These are phyloP conservation scores for Lophiostoma macrostomum DNA, from an alignment of 495 filamentous ascomycete genomes.

Conservation along the genomic window DNA sequence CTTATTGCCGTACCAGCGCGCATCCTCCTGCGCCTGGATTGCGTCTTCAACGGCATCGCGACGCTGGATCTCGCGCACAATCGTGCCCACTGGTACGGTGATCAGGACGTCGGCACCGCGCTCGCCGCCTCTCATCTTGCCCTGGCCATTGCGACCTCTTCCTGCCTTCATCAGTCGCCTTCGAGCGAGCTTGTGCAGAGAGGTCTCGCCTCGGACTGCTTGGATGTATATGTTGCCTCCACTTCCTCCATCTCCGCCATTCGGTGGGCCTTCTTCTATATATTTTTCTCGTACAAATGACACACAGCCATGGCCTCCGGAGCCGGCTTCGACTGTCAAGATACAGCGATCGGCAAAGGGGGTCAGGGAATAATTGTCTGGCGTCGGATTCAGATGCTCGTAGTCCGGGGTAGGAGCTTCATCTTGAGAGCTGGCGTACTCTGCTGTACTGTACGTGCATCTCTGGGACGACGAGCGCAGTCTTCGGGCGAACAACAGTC, in stretches of 20 bases:
- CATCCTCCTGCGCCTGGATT: slow-evolving; percentile 39
- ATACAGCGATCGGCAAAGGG: slow-evolving; percentile 84
- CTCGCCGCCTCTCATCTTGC: slow-evolving; percentile 73
- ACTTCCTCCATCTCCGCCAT: slow-evolving; percentile 89
- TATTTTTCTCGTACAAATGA: slow-evolving; percentile 90
- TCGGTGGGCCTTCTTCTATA: slow-evolving; percentile 83
- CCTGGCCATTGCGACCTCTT: slow-evolving; percentile 79
- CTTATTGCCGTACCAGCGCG: slow-evolving; percentile 15
- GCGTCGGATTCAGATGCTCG: slow-evolving; percentile 70
- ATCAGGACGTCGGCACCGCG: slow-evolving; percentile 84
- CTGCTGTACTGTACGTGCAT: slow-evolving; percentile 30
- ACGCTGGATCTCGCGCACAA: slow-evolving; percentile 76
- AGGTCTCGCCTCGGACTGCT: slow-evolving; percentile 83
- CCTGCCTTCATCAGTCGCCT: slow-evolving; percentile 72
- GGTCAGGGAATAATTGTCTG: slow-evolving; percentile 75
- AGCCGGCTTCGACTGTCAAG: slow-evolving; percentile 69
- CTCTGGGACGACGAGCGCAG: slow-evolving; percentile 9
- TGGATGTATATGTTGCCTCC: slow-evolving; percentile 94
- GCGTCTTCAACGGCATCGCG: slow-evolving; percentile 74
- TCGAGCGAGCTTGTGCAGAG: slow-evolving; percentile 85
- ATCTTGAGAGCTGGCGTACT: neutral
- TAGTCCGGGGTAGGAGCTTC: slow-evolving; percentile 7
- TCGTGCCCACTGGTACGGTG: slow-evolving; percentile 87
- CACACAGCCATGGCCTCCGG: slow-evolving; percentile 86
- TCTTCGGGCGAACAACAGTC: slow-evolving; percentile 32